Base-by-base conservation (phyloP, 306 rosid genomes). In the Acacia melanoxylon region DNA sequence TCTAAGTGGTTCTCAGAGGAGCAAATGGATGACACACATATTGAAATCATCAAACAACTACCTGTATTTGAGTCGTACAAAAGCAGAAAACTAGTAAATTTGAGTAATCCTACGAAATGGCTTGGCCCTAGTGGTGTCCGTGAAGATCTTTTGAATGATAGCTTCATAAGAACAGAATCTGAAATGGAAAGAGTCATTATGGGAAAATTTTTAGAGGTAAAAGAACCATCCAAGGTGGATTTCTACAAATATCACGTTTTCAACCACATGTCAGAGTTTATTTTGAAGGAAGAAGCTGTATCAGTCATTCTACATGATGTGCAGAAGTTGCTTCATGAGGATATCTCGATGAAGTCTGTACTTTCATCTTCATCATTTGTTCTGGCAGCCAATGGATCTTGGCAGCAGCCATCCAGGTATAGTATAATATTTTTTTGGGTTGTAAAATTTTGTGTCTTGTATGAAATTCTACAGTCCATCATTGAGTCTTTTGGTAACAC, bases 401-500 rank as follows among this genome's bases (percentile, higher is more conserved):
- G 98, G 98, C 89, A 89, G 82, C 93, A 86, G 79, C 98, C 99
- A 46, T 89, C 93, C 68, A 89, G 97, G 99, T 95, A 88, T 52
- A 27, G 49, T 54, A 59, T 63, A 15, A 29, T 41, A 63, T 71
- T 72, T 31, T 16, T 68, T 61, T 13, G 65, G 12, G n/a, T 25
- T 69, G 33, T 16, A 16, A 71, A 54, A n/a, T 35, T 35, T 35
- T 48, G 22, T 48, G 40, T 74, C 40, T 78, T 20, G 20, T 29
- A 62, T 74, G 29, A 17, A 66, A 15, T 66, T 66, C 3, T 61
- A 25, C 68, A 25, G 65, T 1, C 14, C 8, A 33, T 66, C 45
- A 33, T 66, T 66, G 71, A 66, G 45, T 17, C 71, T 33, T 66
- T 33, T 13, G 9, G 17, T 66, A 33, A 41, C 25, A 68, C 22